Conservation (phyloP, 495 filamentous ascomycete genomes). For the Xylaria venustula region DNA sequence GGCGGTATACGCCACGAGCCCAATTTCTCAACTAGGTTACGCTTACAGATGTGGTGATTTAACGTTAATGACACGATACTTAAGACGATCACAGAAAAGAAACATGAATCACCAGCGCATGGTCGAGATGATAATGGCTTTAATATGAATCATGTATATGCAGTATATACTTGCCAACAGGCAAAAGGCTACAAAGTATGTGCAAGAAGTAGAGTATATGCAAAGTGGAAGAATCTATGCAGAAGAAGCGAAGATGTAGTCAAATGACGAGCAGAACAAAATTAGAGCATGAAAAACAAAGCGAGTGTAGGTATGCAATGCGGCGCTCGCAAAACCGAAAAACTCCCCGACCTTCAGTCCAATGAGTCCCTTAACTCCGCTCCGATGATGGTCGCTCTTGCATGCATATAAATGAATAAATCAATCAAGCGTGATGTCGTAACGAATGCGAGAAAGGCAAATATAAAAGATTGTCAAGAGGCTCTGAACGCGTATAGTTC, state of each 20-base stretch:
- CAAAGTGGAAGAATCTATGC: slow-evolving; percentile 9
- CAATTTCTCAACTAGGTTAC: slow-evolving; percentile 33
- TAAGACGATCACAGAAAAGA: no score
- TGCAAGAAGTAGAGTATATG: slow-evolving; percentile 19
- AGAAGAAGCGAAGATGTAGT: no score
- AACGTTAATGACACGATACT: no score
- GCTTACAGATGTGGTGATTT: no score
- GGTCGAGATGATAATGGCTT: no score
- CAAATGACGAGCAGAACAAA: neutral
- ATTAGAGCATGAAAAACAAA: neutral
- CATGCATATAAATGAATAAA: neutral
- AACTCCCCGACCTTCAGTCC: neutral
- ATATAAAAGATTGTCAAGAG: no score
- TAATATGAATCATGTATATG: slow-evolving; percentile 7
- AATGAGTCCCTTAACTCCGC: neutral
- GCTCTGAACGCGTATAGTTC: no score
- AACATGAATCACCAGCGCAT: no score
- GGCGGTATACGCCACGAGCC: slow-evolving; percentile 43
- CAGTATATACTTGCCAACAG: neutral
- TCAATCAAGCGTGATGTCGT: no score
- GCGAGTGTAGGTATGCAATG: slow-evolving; percentile 7
- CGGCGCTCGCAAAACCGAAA: neutral
- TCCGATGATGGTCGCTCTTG: neutral
- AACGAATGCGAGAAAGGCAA: no score
- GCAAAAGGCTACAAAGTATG: slow-evolving; percentile 15